Base-by-base conservation (phyloP, 768 basidiomycete genomes). In the Agaricus subrufescens region DNA sequence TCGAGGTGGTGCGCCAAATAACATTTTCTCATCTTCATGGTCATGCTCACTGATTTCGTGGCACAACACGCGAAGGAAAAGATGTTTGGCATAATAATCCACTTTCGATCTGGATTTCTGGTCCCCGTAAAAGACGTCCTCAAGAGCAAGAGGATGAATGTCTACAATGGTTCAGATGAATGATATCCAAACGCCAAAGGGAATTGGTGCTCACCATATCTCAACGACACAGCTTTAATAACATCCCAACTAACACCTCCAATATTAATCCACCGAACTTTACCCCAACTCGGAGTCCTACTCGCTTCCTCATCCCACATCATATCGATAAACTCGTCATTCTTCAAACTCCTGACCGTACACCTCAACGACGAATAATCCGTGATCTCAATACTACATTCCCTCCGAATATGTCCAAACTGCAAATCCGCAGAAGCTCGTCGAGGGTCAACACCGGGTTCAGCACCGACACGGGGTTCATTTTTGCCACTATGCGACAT, bases 191-290 rank as follows among this genome's bases (percentile, higher is more conserved):
- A 1, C 15, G 44, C 15, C 19, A 42, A n/a, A 23, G 52, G 23
- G n/a, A 42, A 11, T 8, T 44, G 14, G 40, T 12, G 67, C 78
- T 46, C 56, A 86, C 86, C 76, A 62, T 86, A 87, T 67, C 79
- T 80, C 55, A 88, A 66, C 19, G 84, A 83, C 31, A 89, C 67
- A 0, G 82, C 80, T 62, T 84, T 85, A 61, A 90, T 77, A 38
- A 89, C 85, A 62, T 88, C 86, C 85, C 86, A 89, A 60, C 81
- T 79, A 58, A 80, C 62, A 4, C 87, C 88, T 25, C 79, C 82
- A 59, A 89, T 76, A 60, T 86, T 86, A 51, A 89, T 87, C 87
- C 86, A 90, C 50, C 88, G 71, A 15, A 87, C 87, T 63, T 81
- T 85, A 27, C 79, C 80, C 85, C 84, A 87, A 3, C 78, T 68